These are phyloP conservation scores for Phytophthora crassamura DNA, from an alignment of 352 stramenopile species.

Conservation along the genomic window DNA sequence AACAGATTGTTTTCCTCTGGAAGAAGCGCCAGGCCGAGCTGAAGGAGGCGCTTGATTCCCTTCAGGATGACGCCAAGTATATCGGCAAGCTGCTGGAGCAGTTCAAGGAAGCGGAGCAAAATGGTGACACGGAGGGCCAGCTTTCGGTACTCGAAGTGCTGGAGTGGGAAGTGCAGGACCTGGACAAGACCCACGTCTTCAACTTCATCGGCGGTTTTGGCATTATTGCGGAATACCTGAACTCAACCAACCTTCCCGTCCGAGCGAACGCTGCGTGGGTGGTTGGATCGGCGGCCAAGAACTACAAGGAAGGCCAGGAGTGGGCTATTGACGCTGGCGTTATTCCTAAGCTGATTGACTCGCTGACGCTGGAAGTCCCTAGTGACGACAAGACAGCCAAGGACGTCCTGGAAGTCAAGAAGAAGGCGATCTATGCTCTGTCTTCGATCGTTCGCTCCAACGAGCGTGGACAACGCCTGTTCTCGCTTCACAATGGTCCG, in stretches of 20 bases:
- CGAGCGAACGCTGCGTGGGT: conserved; percentile 73
- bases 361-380: conserved; percentile 48
- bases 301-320: conserved; percentile 83
- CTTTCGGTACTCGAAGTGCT: conserved; percentile 70
- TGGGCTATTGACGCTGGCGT: conserved; percentile 81
- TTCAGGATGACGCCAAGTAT: conserved; percentile 86
- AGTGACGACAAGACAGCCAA: conserved; percentile 25
- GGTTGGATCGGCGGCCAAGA: conserved; percentile 80
- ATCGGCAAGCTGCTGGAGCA: conserved; percentile 76
- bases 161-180: conserved; percentile 89
- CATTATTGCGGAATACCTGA: conserved; percentile 75
- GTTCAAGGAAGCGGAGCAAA: conserved; percentile 64
- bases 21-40: conserved; percentile 83
- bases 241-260: conserved; percentile 70
- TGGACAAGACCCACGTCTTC: conserved; percentile 89
- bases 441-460: conserved; percentile 78
- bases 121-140: conserved; percentile 52
- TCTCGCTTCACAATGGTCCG: conserved; percentile 55
- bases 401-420: conserved; percentile 75
- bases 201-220: conserved; percentile 87
- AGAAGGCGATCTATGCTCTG: conserved; percentile 84
- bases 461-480: conserved; percentile 69
- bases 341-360: conserved; percentile 72
- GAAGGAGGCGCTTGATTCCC: conserved; percentile 78
- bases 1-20: conserved; percentile 80